Percentiles rank a stretch among this genome's conserved stretches.
Evolutionary conservation across 1,139 yeast genomes (phyloP).

Genomic region (Magnusiomyces clavatus): DNA sequence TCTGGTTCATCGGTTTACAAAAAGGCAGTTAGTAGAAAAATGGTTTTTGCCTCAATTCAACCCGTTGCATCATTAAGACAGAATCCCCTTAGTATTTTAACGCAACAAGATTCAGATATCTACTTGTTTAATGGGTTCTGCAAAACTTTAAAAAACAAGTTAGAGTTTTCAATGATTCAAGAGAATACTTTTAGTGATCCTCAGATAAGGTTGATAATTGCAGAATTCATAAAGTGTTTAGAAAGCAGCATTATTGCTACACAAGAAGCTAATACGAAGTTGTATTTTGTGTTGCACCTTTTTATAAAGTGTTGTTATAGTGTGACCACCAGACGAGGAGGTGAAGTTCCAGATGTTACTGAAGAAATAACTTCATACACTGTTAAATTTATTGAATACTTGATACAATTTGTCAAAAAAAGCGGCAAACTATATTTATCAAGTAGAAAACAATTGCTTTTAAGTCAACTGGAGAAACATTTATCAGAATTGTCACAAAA

Average conservation of each 20-base stretch:
- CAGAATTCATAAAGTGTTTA: background rate
- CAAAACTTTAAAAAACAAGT: too few relatives aligned
- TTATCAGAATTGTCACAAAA: background rate
- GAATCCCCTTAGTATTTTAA: too few relatives aligned
- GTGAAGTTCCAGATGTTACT: background rate
- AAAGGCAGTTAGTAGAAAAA: too few relatives aligned
- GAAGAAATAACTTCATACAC: background rate
- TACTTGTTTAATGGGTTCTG: too few relatives aligned
- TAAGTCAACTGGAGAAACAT: background rate
- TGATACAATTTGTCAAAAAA: constrained; percentile 1
- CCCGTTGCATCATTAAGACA: too few relatives aligned
- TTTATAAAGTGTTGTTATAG: background rate
- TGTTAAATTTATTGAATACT: background rate
- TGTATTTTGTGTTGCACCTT: background rate
- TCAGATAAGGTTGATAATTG: background rate
- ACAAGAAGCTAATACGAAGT: background rate
- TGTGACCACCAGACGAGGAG: background rate
- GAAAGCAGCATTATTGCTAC: background rate
- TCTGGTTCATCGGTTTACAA: too few relatives aligned
- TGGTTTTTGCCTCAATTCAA: too few relatives aligned
- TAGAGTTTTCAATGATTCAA: too few relatives aligned
- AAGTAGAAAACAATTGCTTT: background rate
- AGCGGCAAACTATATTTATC: background rate
- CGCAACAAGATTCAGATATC: too few relatives aligned
- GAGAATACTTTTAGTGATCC: constrained; percentile 2